These are phyloP conservation scores for Filobasidium uniguttulatum DNA, from an alignment of 1,284 basidiomycete species.

Conservation along the genomic window DNA sequence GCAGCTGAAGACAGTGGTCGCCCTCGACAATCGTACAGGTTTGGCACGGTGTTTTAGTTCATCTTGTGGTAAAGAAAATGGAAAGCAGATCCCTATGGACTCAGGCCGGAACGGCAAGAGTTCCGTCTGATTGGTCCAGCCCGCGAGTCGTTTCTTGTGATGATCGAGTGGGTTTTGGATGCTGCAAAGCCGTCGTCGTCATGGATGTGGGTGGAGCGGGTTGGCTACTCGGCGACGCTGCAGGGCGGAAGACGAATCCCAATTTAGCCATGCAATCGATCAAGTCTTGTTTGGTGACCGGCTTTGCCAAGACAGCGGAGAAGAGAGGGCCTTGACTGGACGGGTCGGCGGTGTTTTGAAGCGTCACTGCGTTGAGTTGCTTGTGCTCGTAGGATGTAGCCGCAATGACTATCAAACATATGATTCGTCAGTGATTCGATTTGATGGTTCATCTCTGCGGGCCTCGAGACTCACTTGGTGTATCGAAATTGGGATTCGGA, in stretches of 20 bases:
- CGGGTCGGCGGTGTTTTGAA: constrained; percentile 56
- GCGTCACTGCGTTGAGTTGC: constrained; percentile 72
- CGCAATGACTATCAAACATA: constrained; percentile 42
- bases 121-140: too few relatives aligned
- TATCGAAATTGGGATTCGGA: constrained; percentile 35
- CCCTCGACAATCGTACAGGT: too few relatives aligned
- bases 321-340: constrained; percentile 58
- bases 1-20: too few relatives aligned
- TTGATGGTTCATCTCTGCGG: background rate
- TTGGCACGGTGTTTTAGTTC: too few relatives aligned
- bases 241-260: constrained; percentile 55
- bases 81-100: too few relatives aligned
- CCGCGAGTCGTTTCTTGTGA: too few relatives aligned
- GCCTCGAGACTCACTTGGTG: constrained; percentile 26
- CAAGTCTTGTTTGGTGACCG: constrained; percentile 71
- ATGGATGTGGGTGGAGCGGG: too few relatives aligned
- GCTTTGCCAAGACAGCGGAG: constrained; percentile 71
- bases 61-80: too few relatives aligned
- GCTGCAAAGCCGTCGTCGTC: too few relatives aligned
- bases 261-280: constrained; percentile 62
- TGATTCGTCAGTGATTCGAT: constrained; percentile 1
- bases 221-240: background rate
- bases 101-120: too few relatives aligned
- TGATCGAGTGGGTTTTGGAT: too few relatives aligned
- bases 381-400: constrained; percentile 33